Percentiles rank a stretch among this genome's conserved stretches.
Evolutionary conservation across 2,329 filamentous ascomycete genomes (phyloP).

Genomic region (Penicillium sclerotiorum): DNA sequence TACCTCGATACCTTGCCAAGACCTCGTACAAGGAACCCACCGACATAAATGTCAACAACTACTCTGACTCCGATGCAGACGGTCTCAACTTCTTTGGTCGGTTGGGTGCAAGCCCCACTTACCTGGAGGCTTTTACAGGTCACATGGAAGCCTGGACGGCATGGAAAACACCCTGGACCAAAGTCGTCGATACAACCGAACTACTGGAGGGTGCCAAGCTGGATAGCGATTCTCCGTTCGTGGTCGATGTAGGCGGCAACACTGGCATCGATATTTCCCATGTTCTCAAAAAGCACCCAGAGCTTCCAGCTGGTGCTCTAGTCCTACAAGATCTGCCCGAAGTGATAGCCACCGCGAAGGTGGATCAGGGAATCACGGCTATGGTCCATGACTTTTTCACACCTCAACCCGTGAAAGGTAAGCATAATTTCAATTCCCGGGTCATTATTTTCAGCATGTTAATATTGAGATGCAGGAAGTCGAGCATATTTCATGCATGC

Average conservation of each 20-base stretch:
- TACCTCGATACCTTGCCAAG: conserved; percentile 38
- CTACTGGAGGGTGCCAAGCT: conserved; percentile 24
- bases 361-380: conserved; percentile 27
- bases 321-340: conserved; percentile 46
- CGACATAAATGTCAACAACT: conserved; percentile 28
- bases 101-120: conserved; percentile 30
- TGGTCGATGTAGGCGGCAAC: conserved; percentile 47
- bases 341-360: conserved; percentile 30
- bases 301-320: conserved; percentile 33
- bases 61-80: conserved; percentile 23
- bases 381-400: conserved; percentile 34
- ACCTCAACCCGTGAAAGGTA: conserved; percentile 31
- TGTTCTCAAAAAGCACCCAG: conserved; percentile 35
- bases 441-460: neutral
- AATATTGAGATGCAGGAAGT: conserved; percentile 25
- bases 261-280: conserved; percentile 40
- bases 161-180: conserved; percentile 39
- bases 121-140: conserved; percentile 36
- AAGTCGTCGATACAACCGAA: conserved; percentile 31
- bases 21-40: conserved; percentile 38
- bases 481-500: conserved; percentile 48
- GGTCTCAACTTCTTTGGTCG: conserved; percentile 38
- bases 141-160: conserved; percentile 40
- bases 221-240: conserved; percentile 23
- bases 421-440: neutral